These are phyloP conservation scores for Didymella exigua DNA, from an alignment of 2,329 filamentous ascomycete species.

Conservation along the genomic window DNA sequence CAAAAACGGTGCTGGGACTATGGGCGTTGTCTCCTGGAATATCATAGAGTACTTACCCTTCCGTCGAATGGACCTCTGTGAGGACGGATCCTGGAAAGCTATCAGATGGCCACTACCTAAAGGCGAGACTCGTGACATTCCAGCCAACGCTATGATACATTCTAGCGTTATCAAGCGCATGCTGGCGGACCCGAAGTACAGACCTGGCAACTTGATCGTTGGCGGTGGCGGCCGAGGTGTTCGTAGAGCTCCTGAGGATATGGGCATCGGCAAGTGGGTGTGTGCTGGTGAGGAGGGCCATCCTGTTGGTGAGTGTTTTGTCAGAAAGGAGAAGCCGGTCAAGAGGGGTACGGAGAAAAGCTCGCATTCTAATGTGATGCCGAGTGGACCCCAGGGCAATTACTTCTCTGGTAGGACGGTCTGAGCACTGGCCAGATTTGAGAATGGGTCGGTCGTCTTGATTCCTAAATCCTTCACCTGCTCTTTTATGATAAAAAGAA, in stretches of 20 bases:
- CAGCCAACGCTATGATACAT: constrained; percentile 71
- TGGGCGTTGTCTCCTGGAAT: constrained; percentile 71
- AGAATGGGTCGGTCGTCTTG: too few relatives aligned
- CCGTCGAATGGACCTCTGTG: constrained; percentile 75
- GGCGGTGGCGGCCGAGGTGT: constrained; percentile 77
- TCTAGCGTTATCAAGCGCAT: constrained; percentile 76
- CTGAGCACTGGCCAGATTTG: too few relatives aligned
- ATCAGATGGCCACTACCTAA: constrained; percentile 80
- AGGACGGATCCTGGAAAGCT: constrained; percentile 76
- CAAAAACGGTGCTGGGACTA: constrained; percentile 60
- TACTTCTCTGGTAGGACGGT: constrained; percentile 6
- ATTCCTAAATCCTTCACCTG: too few relatives aligned
- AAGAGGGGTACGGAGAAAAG: constrained; percentile 23
- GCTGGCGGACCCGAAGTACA: constrained; percentile 66
- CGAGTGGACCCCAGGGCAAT: constrained; percentile 9
- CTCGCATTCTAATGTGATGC: constrained; percentile 11
- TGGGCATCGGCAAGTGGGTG: constrained; percentile 76
- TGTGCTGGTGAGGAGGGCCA: constrained; percentile 68
- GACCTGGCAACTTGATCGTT: constrained; percentile 79
- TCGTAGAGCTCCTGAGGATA: constrained; percentile 62
- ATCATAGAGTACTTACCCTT: constrained; percentile 84
- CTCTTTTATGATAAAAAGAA: too few relatives aligned
- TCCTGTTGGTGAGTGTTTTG: constrained; percentile 70
- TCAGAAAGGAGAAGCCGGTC: constrained; percentile 45
- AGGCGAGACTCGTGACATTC: constrained; percentile 79